A percentile compares a stretch with the other conserved stretches of the same genome.
These are phyloP conservation scores for Pythium insidiosum DNA, from an alignment of 352 stramenopile species.

Conservation along the genomic window DNA sequence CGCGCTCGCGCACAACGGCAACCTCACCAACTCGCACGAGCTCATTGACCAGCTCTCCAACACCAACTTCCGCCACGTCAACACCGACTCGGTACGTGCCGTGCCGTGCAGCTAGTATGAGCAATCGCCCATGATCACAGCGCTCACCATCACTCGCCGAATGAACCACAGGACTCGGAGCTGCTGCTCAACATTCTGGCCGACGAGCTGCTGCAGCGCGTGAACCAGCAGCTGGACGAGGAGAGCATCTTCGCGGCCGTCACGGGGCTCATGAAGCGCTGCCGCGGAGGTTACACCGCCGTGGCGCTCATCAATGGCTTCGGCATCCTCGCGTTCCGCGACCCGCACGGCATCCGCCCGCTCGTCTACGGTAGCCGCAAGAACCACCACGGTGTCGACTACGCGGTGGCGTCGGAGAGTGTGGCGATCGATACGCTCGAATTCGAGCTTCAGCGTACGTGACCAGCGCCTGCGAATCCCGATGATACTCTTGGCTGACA, in stretches of 20 bases:
- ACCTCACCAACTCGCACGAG: slow-evolving; percentile 97
- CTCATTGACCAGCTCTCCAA: slow-evolving; percentile 89
- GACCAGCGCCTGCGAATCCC: background rate
- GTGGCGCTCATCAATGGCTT: slow-evolving; percentile 97
- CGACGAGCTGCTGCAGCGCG: slow-evolving; percentile 89
- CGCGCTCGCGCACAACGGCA: slow-evolving; percentile 97
- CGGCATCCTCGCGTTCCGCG: slow-evolving; percentile 97
- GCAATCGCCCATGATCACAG: background rate
- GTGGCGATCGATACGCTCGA: slow-evolving; percentile 98
- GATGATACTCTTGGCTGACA: too few species aligned
- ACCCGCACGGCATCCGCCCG: slow-evolving; percentile 96
- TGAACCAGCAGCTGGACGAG: slow-evolving; percentile 55
- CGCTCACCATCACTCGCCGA: too few species aligned
- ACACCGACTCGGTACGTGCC: slow-evolving; percentile 90
- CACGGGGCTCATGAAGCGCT: slow-evolving; percentile 91
- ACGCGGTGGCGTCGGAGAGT: slow-evolving; percentile 95
- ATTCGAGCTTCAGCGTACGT: slow-evolving; percentile 87
- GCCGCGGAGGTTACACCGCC: slow-evolving; percentile 94
- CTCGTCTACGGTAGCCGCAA: slow-evolving; percentile 91
- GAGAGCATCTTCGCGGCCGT: slow-evolving; percentile 89
- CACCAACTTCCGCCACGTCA: slow-evolving; percentile 94
- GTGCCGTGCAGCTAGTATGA: background rate
- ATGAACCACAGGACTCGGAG: slow-evolving; percentile 92
- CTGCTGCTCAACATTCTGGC: slow-evolving; percentile 98
- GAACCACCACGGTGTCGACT: slow-evolving; percentile 86